Conservation (phyloP, 202 grass and related monocot genomes). For the Eragrostis tef region DNA sequence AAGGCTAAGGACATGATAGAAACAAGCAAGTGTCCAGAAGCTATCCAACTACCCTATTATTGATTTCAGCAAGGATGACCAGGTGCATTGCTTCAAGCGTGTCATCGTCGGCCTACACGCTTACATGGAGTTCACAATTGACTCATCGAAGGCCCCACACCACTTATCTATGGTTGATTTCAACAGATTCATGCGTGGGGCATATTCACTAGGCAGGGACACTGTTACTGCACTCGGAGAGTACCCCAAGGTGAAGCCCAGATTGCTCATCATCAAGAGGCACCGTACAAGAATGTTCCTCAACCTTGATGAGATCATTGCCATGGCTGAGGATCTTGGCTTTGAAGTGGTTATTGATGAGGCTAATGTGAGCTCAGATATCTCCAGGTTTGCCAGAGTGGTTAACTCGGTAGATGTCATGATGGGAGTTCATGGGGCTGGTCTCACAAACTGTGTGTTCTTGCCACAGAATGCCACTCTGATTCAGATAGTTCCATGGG, state of each 20-base stretch:
- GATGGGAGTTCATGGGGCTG: slow-evolving; percentile 90
- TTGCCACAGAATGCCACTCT: slow-evolving; percentile 75
- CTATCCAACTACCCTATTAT: slow-evolving; percentile 80
- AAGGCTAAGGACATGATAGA: no score
- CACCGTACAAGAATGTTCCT: slow-evolving; percentile 74
- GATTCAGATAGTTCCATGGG: slow-evolving; percentile 90
- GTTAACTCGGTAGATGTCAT: slow-evolving; percentile 88
- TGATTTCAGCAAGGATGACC: slow-evolving; percentile 73
- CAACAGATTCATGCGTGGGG: slow-evolving; percentile 69
- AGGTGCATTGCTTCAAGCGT: slow-evolving; percentile 85
- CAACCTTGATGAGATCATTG: slow-evolving; percentile 76
- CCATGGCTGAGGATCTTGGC: slow-evolving; percentile 70
- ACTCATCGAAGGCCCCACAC: slow-evolving; percentile 58
- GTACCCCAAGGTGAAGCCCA: slow-evolving; percentile 64
- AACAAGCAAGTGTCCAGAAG: slow-evolving; percentile 66
- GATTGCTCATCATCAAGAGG: slow-evolving; percentile 75
- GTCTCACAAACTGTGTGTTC: slow-evolving; percentile 88
- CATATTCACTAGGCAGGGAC: slow-evolving; percentile 59
- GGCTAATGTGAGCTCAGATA: slow-evolving; percentile 75
- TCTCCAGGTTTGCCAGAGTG: slow-evolving; percentile 63
- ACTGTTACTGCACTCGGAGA: slow-evolving; percentile 59
- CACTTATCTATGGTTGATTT: slow-evolving; percentile 82
- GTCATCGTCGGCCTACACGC: slow-evolving; percentile 72
- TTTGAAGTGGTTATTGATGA: slow-evolving; percentile 80
- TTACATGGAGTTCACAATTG: slow-evolving; percentile 92